A percentile compares a stretch with the other conserved stretches of the same genome.
These are phyloP conservation scores for Fusarium duplospermum DNA, from an alignment of 2,329 filamentous ascomycete genomes.

Conservation along the genomic window DNA sequence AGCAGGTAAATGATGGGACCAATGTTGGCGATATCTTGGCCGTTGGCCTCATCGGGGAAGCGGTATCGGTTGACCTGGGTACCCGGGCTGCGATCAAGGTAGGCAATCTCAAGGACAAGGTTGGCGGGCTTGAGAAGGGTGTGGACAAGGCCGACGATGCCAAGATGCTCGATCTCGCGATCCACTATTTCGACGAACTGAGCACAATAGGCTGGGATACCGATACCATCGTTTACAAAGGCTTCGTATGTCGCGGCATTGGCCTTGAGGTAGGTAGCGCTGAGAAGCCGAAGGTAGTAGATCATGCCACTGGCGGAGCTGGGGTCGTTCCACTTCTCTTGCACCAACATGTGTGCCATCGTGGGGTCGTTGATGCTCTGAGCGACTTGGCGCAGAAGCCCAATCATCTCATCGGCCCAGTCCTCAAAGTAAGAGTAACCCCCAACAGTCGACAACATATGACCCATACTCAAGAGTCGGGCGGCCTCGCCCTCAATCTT, in stretches of 20 bases:
- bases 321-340: constrained; percentile 79
- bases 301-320: constrained; percentile 79
- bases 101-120: constrained; percentile 87
- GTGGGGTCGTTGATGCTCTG: constrained; percentile 69
- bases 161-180: constrained; percentile 92
- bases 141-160: constrained; percentile 80
- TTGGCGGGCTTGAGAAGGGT: constrained; percentile 82
- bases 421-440: constrained; percentile 81
- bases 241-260: constrained; percentile 76
- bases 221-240: constrained; percentile 74
- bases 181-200: constrained; percentile 78
- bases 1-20: constrained; percentile 67
- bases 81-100: constrained; percentile 88
- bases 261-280: constrained; percentile 85
- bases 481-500: constrained; percentile 77
- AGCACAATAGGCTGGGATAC: constrained; percentile 75
- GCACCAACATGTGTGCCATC: constrained; percentile 64
- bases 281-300: constrained; percentile 85
- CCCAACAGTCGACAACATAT: constrained; percentile 76
- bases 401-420: constrained; percentile 81
- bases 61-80: constrained; percentile 78
- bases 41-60: constrained; percentile 67
- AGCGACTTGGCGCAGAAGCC: constrained; percentile 73
- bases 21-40: constrained; percentile 55
- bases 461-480: constrained; percentile 78